A percentile compares a stretch with the other conserved stretches of the same genome.
These are phyloP conservation scores for Penicillium paxilli DNA, from an alignment of 495 filamentous ascomycete genomes.

Conservation along the genomic window DNA sequence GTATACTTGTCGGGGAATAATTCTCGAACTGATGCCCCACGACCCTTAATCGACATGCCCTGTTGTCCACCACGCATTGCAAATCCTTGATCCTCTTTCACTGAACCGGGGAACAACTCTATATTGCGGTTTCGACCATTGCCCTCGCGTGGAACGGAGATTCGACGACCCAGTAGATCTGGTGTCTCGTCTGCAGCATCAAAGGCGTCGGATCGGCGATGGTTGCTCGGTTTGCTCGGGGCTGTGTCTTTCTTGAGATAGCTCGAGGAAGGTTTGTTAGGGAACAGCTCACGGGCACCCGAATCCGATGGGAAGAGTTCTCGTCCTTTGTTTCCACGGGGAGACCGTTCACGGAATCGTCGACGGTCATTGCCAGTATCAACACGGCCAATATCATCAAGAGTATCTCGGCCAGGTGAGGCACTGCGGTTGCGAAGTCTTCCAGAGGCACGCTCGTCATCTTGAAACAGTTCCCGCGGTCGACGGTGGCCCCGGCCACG, in stretches of 20 bases:
- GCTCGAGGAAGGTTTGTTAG: constrained; percentile 46
- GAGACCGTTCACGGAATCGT: constrained; percentile 46
- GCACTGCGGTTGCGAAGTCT: constrained; percentile 65
- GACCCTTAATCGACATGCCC: constrained; percentile 48
- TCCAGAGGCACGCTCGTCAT: constrained; percentile 32
- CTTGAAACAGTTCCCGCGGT: constrained; percentile 55
- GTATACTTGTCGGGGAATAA: constrained; percentile 68
- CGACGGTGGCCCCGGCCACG: constrained; percentile 28
- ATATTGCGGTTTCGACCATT: constrained; percentile 34
- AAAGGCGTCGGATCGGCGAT: constrained; percentile 64
- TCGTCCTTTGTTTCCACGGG: constrained; percentile 39
- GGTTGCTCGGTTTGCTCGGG: constrained; percentile 60
- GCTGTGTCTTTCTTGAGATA: constrained; percentile 68
- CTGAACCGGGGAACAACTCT: constrained; percentile 40
- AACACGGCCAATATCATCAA: constrained; percentile 55
- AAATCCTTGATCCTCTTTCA: constrained; percentile 53
- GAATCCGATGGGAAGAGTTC: constrained; percentile 47
- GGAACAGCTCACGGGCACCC: constrained; percentile 45
- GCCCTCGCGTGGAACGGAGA: constrained; percentile 54
- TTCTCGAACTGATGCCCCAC: constrained; percentile 59
- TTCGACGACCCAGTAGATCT: constrained; percentile 54
- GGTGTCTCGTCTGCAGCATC: constrained; percentile 65
- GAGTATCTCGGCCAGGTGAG: constrained; percentile 65
- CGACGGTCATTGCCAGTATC: constrained; percentile 34
- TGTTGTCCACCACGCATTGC: constrained; percentile 63